Evolutionary conservation across 768 basidiomycete species (phyloP), one percentile per base, ranked within the genome.

Genomic region (Cyathus striatus): DNA sequence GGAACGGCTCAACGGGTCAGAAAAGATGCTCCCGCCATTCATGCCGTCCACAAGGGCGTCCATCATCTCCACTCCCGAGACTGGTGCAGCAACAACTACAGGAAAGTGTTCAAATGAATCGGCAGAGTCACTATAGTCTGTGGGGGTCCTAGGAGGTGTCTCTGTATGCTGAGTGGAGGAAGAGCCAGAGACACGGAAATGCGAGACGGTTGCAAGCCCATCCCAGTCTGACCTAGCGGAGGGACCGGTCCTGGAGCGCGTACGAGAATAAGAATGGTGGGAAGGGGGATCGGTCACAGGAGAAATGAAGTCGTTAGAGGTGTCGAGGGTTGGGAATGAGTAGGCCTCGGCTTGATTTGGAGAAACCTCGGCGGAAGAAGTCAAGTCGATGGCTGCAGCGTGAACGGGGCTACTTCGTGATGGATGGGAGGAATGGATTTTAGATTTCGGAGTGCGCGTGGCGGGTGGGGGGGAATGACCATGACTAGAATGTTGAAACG

Each of bases 21-120:
- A 56, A 43, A 79, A 60, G 48, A 81, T 72, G 43, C 86, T 81
- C 34, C 73, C 76, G 21, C 83, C 83, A 55, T 91, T 92, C 90
- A 92, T 91, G 6, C 86, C 86, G 50, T 90, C 89, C 5, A 92
- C 90, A 41, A 92, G 62, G 10, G 90, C 90, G 57, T 92, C 90
- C 81, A 92, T 86, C 6, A 80, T 81, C 64, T 90, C 89, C 6
- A 92, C 87, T 2, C 87, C 88, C 4, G 86, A 61, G 5, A 85
- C 64, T 3, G 87, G 86, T 16, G 88, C 87, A 34, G 87, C 77
- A 16, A 91, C 88, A 21, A 86, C 58, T 20, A 83, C 81, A 13
- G 82, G 70, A 51, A 82, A 78, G 38, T 75, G 60, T 39, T 76
- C 70, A 36, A 76, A 62, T 14, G 67, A 74, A 35, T 70, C 68